phyloP scores from a whole-genome alignment of 139 green algal species.

The Chlamydomonas sp. region DNA sequence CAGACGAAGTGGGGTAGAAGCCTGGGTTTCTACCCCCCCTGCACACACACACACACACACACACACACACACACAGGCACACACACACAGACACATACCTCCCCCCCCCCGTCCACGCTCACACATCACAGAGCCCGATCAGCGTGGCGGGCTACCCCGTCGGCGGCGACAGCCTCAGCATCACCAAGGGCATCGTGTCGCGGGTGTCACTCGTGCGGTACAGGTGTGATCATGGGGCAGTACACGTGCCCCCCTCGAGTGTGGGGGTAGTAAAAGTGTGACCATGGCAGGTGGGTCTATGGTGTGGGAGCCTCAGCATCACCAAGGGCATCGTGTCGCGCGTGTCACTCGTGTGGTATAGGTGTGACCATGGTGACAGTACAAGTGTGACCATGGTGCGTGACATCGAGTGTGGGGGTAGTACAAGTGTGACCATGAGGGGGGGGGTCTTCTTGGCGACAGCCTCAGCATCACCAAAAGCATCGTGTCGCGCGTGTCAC shows the following conservation, averaged over 20 bases:
- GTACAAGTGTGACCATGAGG: no score
- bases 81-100: neutral
- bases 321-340: constrained; percentile 57
- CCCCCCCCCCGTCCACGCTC: neutral
- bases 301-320: constrained; percentile 32
- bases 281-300: neutral
- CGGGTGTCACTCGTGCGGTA: constrained; percentile 46
- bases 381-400: no score
- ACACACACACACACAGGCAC: neutral
- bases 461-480: constrained; percentile 40
- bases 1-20: no score
- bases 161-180: constrained; percentile 43
- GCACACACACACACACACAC: no score
- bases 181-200: constrained; percentile 56
- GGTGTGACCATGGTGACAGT: no score
- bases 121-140: constrained; percentile 48
- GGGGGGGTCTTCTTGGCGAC: no score
- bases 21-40: no score
- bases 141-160: constrained; percentile 67
- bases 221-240: no score
- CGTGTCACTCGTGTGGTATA: constrained; percentile 44
- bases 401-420: no score
- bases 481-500: constrained; percentile 52
- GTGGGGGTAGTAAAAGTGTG: no score
- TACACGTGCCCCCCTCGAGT: no score